Conservation (phyloP, 345 rosid species). For the Schrenkiella parvula region DNA sequence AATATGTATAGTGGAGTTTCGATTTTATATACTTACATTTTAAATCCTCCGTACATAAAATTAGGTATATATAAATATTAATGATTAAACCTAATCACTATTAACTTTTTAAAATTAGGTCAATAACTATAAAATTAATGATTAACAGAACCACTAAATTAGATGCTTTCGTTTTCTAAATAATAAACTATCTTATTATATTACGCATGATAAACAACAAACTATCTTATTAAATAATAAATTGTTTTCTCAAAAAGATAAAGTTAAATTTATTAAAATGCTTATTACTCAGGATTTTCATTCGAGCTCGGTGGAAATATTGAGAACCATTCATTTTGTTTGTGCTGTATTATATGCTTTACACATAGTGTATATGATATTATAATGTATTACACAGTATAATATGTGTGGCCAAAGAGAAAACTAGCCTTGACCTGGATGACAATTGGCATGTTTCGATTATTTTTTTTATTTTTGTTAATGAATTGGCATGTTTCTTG, state of each 20-base stretch:
- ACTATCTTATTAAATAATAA: not conserved
- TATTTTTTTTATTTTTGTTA: not conserved
- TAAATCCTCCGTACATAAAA: not conserved
- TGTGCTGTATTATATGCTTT: conserved; percentile 29
- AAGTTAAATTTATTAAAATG: not conserved
- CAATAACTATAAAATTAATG: not conserved
- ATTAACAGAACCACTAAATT: not conserved
- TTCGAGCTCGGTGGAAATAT: conserved; percentile 18
- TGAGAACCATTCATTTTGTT: conserved; percentile 10
- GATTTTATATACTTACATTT: not conserved
- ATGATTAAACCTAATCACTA: not conserved
- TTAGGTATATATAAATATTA: not conserved
- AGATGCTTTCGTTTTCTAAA: not conserved
- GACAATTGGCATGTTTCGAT: conserved; percentile 32
- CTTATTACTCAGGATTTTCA: not conserved
- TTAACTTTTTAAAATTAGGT: not conserved
- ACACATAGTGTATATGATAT: conserved; percentile 14
- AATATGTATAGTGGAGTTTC: not conserved
- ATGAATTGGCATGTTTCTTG: conserved; percentile 28
- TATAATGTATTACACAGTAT: conserved; percentile 1
- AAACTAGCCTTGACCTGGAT: conserved; percentile 32
- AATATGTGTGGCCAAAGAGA: conserved; percentile 12
- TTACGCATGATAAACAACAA: not conserved
- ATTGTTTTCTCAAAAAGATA: not conserved
- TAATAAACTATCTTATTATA: not conserved